Base-by-base conservation (phyloP, 768 basidiomycete genomes). In the Suillus luteus region DNA sequence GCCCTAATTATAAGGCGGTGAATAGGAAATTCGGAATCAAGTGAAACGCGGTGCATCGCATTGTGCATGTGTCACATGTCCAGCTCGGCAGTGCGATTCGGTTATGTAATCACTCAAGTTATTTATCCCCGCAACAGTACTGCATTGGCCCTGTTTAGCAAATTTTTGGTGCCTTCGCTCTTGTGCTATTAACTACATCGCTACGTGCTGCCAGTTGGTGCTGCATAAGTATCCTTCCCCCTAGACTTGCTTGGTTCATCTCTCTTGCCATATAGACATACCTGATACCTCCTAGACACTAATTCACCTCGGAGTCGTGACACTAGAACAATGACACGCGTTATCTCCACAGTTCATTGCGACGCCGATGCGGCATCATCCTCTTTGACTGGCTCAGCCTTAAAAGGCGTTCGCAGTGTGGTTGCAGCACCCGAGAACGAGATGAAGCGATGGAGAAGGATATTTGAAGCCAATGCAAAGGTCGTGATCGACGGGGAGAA, bases 391-490 rank as follows among this genome's bases (percentile, higher is more conserved):
- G 79, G 82, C 38, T 79, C 86, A 52, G 85, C 89, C 40, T 68
- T 94, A 63, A 82, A 85, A 67, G 82, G 81, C 52, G 87, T 93
- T 64, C 87, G 89, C 69, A 86, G 81, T 63, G 90, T 83, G 22
- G 83, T 94, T 49, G 77, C 87, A 37, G 80, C 87, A 37, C 91
- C 89, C 41, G 94, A 96, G 74, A 88, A 76, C 70, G 95, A 98
- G 77, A 78, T 95, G 58, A 91, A 85, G 75, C 86, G 92, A 67
- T 98, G 96, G 96, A 86, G 85, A 73, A 84, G 93, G 70, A 87
- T 86, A 2, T 98, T 97, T 76, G 95, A 97, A 62, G 69, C 83
- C 49, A 91, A 94, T 72, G 91, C 95, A 51, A 91, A 88, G 75
- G 79, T 80, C 54, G 81, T 87, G 40, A 73, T 86, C 41, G 84